These are phyloP conservation scores for Ballota nigra DNA, from an alignment of 257 asterid genomes.

Conservation along the genomic window DNA sequence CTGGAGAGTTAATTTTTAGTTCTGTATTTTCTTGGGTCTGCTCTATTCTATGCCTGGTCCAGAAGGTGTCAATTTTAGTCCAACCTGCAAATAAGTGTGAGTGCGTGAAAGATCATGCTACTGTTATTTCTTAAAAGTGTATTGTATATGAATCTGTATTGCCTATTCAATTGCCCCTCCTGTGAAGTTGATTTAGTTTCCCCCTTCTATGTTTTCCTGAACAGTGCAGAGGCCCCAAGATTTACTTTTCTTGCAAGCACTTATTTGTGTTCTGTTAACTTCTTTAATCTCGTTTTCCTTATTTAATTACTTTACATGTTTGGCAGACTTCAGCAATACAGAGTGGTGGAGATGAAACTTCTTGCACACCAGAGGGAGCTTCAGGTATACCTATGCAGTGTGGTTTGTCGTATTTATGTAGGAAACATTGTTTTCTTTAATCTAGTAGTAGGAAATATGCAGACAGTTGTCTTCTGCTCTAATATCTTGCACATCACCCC, in stretches of 20 bases:
- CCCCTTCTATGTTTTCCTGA: background rate
- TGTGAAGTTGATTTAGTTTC: background rate
- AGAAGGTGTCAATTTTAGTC: background rate
- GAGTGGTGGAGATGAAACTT: conserved; percentile 64
- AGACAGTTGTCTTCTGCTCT: background rate
- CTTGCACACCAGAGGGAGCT: conserved; percentile 66
- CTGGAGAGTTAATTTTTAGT: background rate
- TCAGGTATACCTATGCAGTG: conserved; percentile 48
- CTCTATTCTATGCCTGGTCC: background rate
- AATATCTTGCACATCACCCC: background rate
- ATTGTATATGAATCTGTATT: background rate
- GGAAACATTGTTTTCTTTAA: background rate
- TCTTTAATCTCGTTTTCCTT: background rate
- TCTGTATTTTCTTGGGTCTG: background rate
- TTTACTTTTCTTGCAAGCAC: conserved; percentile 1
- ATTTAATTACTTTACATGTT: conserved; percentile 27
- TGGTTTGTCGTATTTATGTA: background rate
- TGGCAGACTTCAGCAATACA: conserved; percentile 59
- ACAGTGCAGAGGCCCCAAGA: background rate
- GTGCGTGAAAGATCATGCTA: background rate
- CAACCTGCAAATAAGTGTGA: background rate
- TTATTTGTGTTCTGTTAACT: background rate
- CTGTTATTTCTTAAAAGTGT: background rate
- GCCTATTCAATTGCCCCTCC: background rate
- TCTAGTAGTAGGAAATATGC: background rate